Evolutionary conservation across 108 stramenopile species (phyloP), one percentile per base, ranked within the genome.

Genomic region (Skeletonema grethae): DNA sequence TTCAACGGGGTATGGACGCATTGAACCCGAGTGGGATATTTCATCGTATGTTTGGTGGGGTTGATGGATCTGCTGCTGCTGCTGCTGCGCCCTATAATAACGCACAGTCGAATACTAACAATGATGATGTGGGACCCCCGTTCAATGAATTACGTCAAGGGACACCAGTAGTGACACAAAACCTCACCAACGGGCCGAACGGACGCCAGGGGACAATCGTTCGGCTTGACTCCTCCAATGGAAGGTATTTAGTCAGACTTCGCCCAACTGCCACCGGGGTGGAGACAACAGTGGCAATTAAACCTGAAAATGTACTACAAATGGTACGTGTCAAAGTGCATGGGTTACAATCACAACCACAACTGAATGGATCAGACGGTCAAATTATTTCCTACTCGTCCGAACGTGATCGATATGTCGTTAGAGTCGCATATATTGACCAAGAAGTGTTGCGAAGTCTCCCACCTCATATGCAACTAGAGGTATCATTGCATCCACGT

Each of bases 311-410:
- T 65, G 57, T 95, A 29, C 86, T 88, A 11, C 84, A 82, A 57
- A 90, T 86, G 6, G 87, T 86, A 31, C 88, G 88, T 12, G 94
- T 86, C 53, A 65, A 80, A 53, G 81, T 95, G 34, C 66, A 75
- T n/a, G 91, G 91, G 25, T 64, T 95, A 8, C 75, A 82, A 59
- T 79, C 88, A 7, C 88, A 88, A 72, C 91, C 91, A 29, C 87
- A 95, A 77, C 63, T 95, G 69, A 95, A 95, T 72, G 94, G 88
- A 60, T 83, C 82, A 66, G 89, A 85, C 79, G 94, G 94, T 15
- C 92, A 91, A 24, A 90, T 95, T 70, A 90, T 85, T 13, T 67
- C 79, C 13, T 73, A 73, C 57, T 63, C 67, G 3, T 30, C 45
- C n/a, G 69, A 65, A 38, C 56, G 72, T 15, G 73, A 80, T 66